Base-by-base conservation (phyloP, 2,329 filamentous ascomycete genomes). In the Phaeosphaeriaceae sp. region DNA sequence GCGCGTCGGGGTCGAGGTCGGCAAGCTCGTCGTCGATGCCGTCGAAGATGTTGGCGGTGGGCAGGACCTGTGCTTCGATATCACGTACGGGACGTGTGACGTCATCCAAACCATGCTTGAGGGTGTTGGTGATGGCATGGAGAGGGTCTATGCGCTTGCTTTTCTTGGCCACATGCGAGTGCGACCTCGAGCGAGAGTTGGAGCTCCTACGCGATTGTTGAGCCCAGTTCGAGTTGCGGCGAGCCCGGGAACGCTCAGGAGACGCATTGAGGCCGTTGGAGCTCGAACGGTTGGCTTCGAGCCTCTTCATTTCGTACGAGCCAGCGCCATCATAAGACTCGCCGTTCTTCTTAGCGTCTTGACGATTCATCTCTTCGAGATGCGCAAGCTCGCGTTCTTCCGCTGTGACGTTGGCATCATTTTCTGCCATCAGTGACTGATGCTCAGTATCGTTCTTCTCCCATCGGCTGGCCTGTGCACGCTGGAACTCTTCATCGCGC, bases 21-120 rank as follows among this genome's bases (percentile, higher is more conserved):
- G 97, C 94, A 62, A 99, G 89, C 81, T 97, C 93, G 71, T 98
- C 94, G 65, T 94, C 89, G 69, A 93, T 91, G 3, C 91, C 91
- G 21, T 91, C 89, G 76, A 93, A 99, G 2, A 98, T 83, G 2
- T 93, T 90, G 49, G 93, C 89, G 7, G 90, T 91, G 24, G 94
- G 90, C 9, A 82, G 80, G 77, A 51, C 86, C 76, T 62, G 82
- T 79, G 58, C 67, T 62, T 76, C 74, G 19, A 74, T 68, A 56
- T 76, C 73, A 51, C 71, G 73, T 21, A 77, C 69, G 21, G 75
- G 75, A 24, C 70, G 63, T 6, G 66, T 53, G 20, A 70, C 65
- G 21, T 74, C 72, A 53, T 74, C 61, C 31, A 76, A 61, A 27
- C 68, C 72, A 7, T 61, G 58, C 48, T 66, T 67, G 36, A 76